Conservation (phyloP, 441 rosid species). For the Populus hybrid region DNA sequence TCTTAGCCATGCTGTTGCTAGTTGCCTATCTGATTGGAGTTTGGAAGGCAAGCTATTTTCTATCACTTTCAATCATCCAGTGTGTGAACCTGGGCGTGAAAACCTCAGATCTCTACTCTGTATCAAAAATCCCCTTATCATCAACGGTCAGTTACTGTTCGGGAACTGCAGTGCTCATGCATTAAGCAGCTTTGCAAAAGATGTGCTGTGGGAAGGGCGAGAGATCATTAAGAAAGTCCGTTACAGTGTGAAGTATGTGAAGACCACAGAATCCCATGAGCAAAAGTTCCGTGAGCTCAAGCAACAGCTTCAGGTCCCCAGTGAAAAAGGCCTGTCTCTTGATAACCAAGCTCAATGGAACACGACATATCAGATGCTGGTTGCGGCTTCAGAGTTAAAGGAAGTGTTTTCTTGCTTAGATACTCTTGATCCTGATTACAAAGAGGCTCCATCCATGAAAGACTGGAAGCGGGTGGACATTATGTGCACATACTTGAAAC, state of each 20-base stretch:
- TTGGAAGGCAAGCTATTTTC: conserved; percentile 79
- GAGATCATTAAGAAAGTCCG: conserved; percentile 65
- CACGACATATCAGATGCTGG: conserved; percentile 80
- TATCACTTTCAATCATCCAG: conserved; percentile 54
- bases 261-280: conserved; percentile 77
- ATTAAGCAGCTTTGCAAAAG: conserved; percentile 54
- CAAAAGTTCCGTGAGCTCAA: conserved; percentile 82
- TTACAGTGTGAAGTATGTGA: conserved; percentile 80
- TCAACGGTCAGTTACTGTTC: conserved; percentile 72
- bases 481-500: conserved; percentile 63
- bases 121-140: conserved; percentile 61
- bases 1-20: conserved; percentile 74
- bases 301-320: conserved; percentile 85
- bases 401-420: conserved; percentile 88
- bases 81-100: conserved; percentile 52
- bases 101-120: conserved; percentile 67
- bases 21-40: conserved; percentile 83
- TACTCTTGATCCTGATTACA: conserved; percentile 76
- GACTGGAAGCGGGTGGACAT: conserved; percentile 69
- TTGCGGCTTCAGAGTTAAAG: conserved; percentile 74
- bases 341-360: conserved; percentile 80
- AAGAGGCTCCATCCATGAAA: conserved; percentile 60
- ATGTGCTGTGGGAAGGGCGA: conserved; percentile 47
- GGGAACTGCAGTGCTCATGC: conserved; percentile 64
- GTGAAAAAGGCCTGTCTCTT: conserved; percentile 56